Percentiles rank a stretch among this genome's conserved stretches.
Evolutionary conservation across 352 stramenopile genomes (phyloP).

Genomic region (Phytopythium aichiense): DNA sequence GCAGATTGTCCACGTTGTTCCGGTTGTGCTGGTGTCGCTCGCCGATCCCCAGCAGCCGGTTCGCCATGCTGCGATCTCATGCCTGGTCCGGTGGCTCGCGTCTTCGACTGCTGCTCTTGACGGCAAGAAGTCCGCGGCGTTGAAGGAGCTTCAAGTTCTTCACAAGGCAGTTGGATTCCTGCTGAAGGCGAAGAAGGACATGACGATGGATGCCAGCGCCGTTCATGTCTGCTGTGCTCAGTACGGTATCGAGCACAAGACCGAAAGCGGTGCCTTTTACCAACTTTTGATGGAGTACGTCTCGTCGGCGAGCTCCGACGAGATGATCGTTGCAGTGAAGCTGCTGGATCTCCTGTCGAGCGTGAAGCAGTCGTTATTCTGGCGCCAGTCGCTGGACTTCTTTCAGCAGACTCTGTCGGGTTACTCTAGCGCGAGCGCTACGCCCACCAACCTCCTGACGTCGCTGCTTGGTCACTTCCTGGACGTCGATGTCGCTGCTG

Average conservation of each 20-base stretch:
- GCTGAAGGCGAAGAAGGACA: slow-evolving; percentile 62
- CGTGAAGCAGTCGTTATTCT: slow-evolving; percentile 47
- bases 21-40: slow-evolving; percentile 65
- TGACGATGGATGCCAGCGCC: slow-evolving; percentile 67
- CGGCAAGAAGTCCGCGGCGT: slow-evolving; percentile 14
- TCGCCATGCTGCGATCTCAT: slow-evolving; percentile 53
- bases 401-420: slow-evolving; percentile 45
- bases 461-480: slow-evolving; percentile 59
- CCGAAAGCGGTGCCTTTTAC: slow-evolving; percentile 31
- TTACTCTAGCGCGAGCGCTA: slow-evolving; percentile 8
- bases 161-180: slow-evolving; percentile 37
- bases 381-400: slow-evolving; percentile 62
- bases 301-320: slow-evolving; percentile 34
- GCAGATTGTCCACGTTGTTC: slow-evolving; percentile 47
- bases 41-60: slow-evolving; percentile 39
- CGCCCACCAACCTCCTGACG: slow-evolving; percentile 30
- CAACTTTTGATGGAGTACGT: slow-evolving; percentile 48
- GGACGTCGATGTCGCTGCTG: slow-evolving; percentile 23
- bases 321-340: slow-evolving; percentile 47
- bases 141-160: slow-evolving; percentile 28
- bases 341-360: slow-evolving; percentile 57
- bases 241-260: slow-evolving; percentile 21
- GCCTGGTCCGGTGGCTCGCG: slow-evolving; percentile 51
- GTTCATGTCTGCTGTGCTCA: slow-evolving; percentile 47
- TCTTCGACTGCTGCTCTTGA: slow-evolving; percentile 22